Conservation (phyloP, 1,139 yeast genomes). For the Taphrina flavorubra region DNA sequence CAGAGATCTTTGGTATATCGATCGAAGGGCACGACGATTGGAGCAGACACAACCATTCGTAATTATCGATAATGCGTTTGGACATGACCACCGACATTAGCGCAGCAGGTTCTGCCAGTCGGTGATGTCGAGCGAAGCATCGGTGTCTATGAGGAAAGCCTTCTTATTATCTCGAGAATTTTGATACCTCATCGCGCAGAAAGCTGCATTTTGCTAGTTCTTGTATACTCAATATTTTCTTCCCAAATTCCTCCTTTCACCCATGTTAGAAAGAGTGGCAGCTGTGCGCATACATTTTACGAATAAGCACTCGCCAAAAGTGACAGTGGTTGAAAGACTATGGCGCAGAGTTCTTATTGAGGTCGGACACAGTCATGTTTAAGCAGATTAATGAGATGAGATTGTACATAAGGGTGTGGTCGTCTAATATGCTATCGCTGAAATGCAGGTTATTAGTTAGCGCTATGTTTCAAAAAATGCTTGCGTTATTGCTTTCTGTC, state of each 20-base stretch:
- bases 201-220: not conserved
- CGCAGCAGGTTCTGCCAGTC: not conserved
- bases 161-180: not conserved
- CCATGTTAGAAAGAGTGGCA: too few species aligned
- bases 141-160: not conserved
- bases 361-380: too few species aligned
- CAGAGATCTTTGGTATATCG: not conserved
- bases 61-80: not conserved
- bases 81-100: not conserved
- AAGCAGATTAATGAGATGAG: not conserved
- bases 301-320: too few species aligned
- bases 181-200: not conserved
- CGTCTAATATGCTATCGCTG: constrained; percentile 2
- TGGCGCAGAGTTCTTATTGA: too few species aligned
- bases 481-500: constrained; percentile 1
- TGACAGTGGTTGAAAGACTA: too few species aligned
- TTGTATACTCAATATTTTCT: not conserved
- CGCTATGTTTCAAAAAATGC: not conserved
- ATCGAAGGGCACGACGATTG: not conserved
- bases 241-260: too few species aligned
- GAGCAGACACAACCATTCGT: not conserved
- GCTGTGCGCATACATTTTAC: too few species aligned
- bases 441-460: not conserved
- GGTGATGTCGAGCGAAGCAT: not conserved
- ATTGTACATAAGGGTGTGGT: not conserved